phyloP scores from a whole-genome alignment of 345 rosid species.

The Limnanthes douglasii region DNA sequence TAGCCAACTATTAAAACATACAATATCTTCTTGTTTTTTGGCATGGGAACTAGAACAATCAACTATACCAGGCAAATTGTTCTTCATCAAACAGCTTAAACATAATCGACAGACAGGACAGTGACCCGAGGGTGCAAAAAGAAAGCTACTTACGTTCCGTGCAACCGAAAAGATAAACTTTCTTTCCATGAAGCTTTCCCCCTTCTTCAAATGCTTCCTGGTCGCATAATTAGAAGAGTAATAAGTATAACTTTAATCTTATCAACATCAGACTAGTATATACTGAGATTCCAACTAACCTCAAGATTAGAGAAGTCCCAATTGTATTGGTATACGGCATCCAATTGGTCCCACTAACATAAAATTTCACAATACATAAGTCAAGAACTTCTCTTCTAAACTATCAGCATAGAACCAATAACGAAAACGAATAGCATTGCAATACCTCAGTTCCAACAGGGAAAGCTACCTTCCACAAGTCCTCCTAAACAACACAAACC shows the following conservation, averaged over 20 bases:
- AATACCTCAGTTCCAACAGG: constrained; percentile 96
- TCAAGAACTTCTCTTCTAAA: constrained; percentile 1
- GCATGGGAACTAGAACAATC: background rate
- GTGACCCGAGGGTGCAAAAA: background rate
- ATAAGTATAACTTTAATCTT: background rate
- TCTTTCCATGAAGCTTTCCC: constrained; percentile 54
- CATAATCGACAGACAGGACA: too few species aligned
- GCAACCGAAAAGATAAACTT: constrained; percentile 73
- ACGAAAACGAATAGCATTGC: constrained; percentile 3
- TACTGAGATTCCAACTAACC: constrained; percentile 30
- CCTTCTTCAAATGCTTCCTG: constrained; percentile 91
- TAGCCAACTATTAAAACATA: too few species aligned
- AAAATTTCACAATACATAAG: constrained; percentile 4
- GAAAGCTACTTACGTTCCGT: constrained; percentile 70
- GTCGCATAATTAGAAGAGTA: constrained; percentile 5
- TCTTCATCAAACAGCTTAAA: background rate
- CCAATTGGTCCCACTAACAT: constrained; percentile 90
- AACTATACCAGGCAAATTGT: background rate
- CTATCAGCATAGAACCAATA: too few species aligned
- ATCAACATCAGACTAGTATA: constrained; percentile 1
- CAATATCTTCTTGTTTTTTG: background rate
- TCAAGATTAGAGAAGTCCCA: constrained; percentile 87
- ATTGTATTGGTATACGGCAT: constrained; percentile 45
- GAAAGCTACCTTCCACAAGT: constrained; percentile 67
- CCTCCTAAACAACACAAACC: constrained; percentile 42